Evolutionary conservation across 2,329 filamentous ascomycete genomes (phyloP), one percentile per base, ranked within the genome.

Genomic region (Gaeumannomyces tritici): DNA sequence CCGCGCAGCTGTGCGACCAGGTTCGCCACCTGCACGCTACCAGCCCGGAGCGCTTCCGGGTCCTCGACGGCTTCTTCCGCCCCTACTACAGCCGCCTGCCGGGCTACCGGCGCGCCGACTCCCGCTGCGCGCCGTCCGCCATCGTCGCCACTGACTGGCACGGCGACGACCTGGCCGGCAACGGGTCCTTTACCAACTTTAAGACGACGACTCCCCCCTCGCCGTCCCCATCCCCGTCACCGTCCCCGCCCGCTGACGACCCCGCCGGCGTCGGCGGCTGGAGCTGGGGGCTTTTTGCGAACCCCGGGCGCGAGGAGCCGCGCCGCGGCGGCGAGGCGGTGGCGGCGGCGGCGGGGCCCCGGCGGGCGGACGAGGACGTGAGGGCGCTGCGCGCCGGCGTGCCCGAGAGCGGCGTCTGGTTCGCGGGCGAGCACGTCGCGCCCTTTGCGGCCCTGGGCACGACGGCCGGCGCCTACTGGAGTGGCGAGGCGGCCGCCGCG

Each of bases 151-250:
- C 88, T 0, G 79, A 79, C 29, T 91, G 88, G 89, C 79, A 85
- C 27, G 79, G 78, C 55, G 88, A 91, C 68, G 81, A 84, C 12
- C 79, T 87, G 35, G 84, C 86, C 0, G 89, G 89, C 0, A 82
- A 85, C 68, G 88, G 87, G 3, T 84, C 81, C 60, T 91, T 91
- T 70, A 81, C 79, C 18, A 90, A 89, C 70, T 90, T 90, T 71
- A 86, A 87, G 63, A 75, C n/a, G n/a, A n/a, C n/a, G n/a, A n/a
- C n/a, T 62, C 47, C 84, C 83, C 3, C 18, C 18, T 4, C 7
- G 33, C 42, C 21, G 31, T 33, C 42, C 9, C 5, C 42, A 6
- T 2, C 42, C 42, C 21, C 15, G 9, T 47, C 42, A 6, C 21
- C 42, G 15, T n/a, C 42, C 3, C 21, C 18, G 33, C 3, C 2